Evolutionary conservation across 495 filamentous ascomycete species (phyloP).

Genomic region (Xylaria nigripes): DNA sequence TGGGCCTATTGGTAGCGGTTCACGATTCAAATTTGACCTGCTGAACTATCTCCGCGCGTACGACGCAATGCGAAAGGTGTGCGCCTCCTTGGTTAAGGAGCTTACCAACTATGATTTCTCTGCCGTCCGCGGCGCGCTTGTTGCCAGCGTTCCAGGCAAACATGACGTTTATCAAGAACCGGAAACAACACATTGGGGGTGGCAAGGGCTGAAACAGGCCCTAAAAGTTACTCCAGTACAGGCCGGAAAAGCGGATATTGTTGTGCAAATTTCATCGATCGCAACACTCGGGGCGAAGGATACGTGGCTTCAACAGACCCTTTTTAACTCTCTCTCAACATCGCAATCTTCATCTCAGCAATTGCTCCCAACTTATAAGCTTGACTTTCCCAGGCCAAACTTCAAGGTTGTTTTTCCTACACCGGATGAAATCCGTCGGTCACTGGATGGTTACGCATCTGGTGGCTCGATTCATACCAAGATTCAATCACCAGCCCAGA

Average conservation of each 20-base stretch:
- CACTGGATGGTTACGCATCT: slow-evolving; percentile 68
- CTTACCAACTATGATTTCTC: slow-evolving; percentile 63
- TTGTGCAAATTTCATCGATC: slow-evolving; percentile 74
- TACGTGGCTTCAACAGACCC: slow-evolving; percentile 60
- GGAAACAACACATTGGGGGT: slow-evolving; percentile 58
- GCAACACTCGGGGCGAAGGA: slow-evolving; percentile 68
- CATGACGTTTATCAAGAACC: slow-evolving; percentile 40
- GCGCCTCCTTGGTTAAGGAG: slow-evolving; percentile 42
- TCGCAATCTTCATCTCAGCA: slow-evolving; percentile 32
- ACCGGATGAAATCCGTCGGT: slow-evolving; percentile 64
- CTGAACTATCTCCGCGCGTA: slow-evolving; percentile 67
- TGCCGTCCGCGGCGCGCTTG: slow-evolving; percentile 58
- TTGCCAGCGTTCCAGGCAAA: slow-evolving; percentile 68
- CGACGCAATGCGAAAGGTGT: slow-evolving; percentile 43
- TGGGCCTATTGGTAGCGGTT: slow-evolving; percentile 48
- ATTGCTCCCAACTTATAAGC: slow-evolving; percentile 15
- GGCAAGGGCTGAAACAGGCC: slow-evolving; percentile 56
- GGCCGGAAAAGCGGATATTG: slow-evolving; percentile 47
- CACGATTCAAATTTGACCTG: slow-evolving; percentile 67
- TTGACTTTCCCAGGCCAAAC: slow-evolving; percentile 15
- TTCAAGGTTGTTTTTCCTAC: slow-evolving; percentile 74
- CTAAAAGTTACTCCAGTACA: slow-evolving; percentile 45
- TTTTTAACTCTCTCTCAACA: slow-evolving; percentile 42
- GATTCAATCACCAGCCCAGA: slow-evolving; percentile 55
- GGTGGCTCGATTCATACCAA: slow-evolving; percentile 81